Evolutionary conservation across 176 grass and related monocot species (phyloP), one percentile per base, ranked within the genome.

Genomic region (Oryza glaberrima): DNA sequence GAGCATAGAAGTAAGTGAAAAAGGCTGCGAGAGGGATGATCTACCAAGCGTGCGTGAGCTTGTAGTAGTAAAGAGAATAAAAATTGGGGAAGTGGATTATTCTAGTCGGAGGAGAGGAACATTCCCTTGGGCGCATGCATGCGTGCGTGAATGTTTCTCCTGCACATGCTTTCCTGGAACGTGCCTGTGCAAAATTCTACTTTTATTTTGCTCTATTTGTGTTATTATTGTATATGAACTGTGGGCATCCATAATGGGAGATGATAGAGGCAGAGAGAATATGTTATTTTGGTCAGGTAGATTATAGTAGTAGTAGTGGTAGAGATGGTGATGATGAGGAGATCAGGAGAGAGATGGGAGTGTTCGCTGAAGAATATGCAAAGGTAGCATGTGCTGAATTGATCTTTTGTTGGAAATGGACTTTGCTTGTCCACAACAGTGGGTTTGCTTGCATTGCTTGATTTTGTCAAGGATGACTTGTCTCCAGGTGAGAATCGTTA

Each of bases 111-210:
- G 56, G 8, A 36, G 75, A 79, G 60, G 87, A 84, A 75, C 20
- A 69, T 88, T 88, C 87, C 63, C 16, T 6, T 16, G 66, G 26
- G 9, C 5, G 23, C 47, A 44, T 69, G 70, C 34, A 22, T 44
- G 56, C 56, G 56, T 60, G 56, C 4, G 16, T 54, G 43, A 54
- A 15, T 49, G 16, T 7, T 22, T 63, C 19, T 63, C 20, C n/a
- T 63, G 54, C 54, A 58, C 54, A 58, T 63, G 77, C 30, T 79
- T 82, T 77, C 86, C 75, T 12, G 58, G 81, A 83, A 88, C 67
- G 75, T 72, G 54, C 74, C 65, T 5, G 8, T 23, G 20, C 20
- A 63, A 5, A 63, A 5, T 63, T n/a, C 20, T 23, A 23, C 58
- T 63, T 63, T 23, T 63, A 23, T 22, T 63, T 63, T 63, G 7